Evolutionary conservation across 352 stramenopile species (phyloP), one percentile per base, ranked within the genome.

Genomic region (Lagenidium giganteum): DNA sequence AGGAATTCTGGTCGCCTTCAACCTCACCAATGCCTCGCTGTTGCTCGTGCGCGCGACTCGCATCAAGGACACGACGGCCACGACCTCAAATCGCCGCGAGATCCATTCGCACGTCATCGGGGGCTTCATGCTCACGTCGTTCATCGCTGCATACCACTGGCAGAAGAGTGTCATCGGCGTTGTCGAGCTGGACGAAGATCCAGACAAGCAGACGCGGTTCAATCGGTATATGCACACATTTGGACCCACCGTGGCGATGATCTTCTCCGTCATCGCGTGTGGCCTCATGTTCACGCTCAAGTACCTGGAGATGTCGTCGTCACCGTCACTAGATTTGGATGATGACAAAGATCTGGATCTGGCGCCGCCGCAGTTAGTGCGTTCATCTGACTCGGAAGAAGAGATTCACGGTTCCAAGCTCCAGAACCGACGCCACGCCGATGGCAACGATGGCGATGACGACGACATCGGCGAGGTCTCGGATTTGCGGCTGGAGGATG

Each of bases 1-100:
- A 17, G 87, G 84, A 3, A 95, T 96, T 39, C 49, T 96, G 2
- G 65, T 95, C 1, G 80, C 82, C 0, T 96, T 96, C 47, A 96
- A 95, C 54, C 40, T 95, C 3, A 93, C 84, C n/a, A 96, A 96
- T 45, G 68, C 60, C 13, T 94, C 77, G 17, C 48, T 95, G 2
- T 47, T 96, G 11, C 55, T 92, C 3, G 61, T 93, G 11, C 79
- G 83, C 8, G 67, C 58, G 8, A 4, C 42, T 7, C 26, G 53
- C 13, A 23, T 83, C 35, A 16, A 60, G 23, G 36, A 72, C 31
- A 22, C 14, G 0, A 43, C 37, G n/a, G 11, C 22, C 12, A 21
- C 31, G 0, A 23, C n/a, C 37, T 22, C 47, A 11, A 17, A 38
- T 8, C 41, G 42, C n/a, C 16, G 42, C 16, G 32, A 40, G 7